Conservation (phyloP, 2,329 filamentous ascomycete genomes). For the Metarhizium brunneum region DNA sequence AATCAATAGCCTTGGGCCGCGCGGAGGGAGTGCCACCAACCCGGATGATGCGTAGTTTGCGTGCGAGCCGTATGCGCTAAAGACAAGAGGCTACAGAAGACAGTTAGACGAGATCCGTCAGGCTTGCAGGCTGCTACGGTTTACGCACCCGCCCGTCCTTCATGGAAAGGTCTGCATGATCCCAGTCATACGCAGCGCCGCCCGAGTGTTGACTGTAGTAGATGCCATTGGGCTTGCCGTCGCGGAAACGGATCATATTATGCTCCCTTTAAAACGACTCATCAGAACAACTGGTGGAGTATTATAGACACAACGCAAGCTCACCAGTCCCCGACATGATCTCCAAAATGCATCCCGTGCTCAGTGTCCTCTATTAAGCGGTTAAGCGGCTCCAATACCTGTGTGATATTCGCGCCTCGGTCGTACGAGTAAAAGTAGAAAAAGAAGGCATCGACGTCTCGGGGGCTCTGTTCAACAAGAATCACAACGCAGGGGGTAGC, state of each 20-base stretch:
- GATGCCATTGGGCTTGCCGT: slow-evolving; percentile 15
- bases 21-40: slow-evolving; percentile 8
- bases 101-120: not conserved
- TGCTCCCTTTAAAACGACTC: slow-evolving; percentile 17
- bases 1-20: not conserved
- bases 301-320: not conserved
- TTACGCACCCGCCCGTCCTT: slow-evolving; percentile 15
- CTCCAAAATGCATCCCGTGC: slow-evolving; percentile 13
- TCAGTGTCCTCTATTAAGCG: slow-evolving; percentile 10
- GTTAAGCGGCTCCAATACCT: slow-evolving; percentile 17
- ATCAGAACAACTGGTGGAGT: not conserved
- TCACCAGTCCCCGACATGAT: slow-evolving; percentile 19
- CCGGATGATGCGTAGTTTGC: slow-evolving; percentile 19
- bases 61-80: slow-evolving; percentile 21
- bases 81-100: slow-evolving; percentile 16
- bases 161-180: slow-evolving; percentile 11
- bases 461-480: slow-evolving; percentile 12
- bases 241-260: slow-evolving; percentile 21
- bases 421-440: slow-evolving; percentile 25
- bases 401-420: slow-evolving; percentile 17
- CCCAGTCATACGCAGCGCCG: slow-evolving; percentile 16
- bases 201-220: slow-evolving; percentile 20
- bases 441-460: slow-evolving; percentile 18
- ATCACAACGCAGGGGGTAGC: slow-evolving; percentile 19
- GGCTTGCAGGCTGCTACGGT: not conserved